A percentile compares a stretch with the other conserved stretches of the same genome.
Conservation (phyloP, 495 filamentous ascomycete species). For the Cetradonia linearis region DNA sequence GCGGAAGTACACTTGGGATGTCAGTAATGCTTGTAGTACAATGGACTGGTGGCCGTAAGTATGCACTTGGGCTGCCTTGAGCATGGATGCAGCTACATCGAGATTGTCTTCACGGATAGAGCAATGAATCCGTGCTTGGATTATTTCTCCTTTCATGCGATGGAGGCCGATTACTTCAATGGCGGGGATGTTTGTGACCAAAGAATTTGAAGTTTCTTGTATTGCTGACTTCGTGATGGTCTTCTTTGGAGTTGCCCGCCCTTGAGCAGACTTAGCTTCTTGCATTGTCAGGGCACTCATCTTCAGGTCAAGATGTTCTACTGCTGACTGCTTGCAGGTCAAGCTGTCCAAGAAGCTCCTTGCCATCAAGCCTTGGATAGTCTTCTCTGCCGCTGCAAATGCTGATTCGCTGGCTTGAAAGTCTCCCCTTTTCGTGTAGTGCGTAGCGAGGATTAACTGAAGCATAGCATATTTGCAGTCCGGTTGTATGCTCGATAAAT, state of each 20-base stretch:
- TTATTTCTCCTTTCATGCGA: slow-evolving; percentile 49
- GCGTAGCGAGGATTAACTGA: slow-evolving; percentile 12
- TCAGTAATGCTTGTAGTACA: slow-evolving; percentile 42
- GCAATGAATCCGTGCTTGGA: slow-evolving; percentile 53
- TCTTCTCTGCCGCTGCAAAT: slow-evolving; percentile 9
- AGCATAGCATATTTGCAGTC: slow-evolving; percentile 15
- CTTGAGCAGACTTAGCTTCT: slow-evolving; percentile 3
- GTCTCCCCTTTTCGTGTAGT: background rate
- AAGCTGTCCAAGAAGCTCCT: slow-evolving; percentile 8
- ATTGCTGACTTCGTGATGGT: slow-evolving; percentile 28
- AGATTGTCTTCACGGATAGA: slow-evolving; percentile 25
- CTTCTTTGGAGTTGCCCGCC: slow-evolving; percentile 13
- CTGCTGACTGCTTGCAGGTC: background rate
- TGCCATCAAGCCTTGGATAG: slow-evolving; percentile 4
- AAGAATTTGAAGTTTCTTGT: slow-evolving; percentile 24
- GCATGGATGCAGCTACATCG: slow-evolving; percentile 38
- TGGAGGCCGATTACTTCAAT: slow-evolving; percentile 48
- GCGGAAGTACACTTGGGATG: slow-evolving; percentile 47
- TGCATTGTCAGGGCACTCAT: slow-evolving; percentile 12
- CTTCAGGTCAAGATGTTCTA: slow-evolving; percentile 2
- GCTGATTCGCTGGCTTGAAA: slow-evolving; percentile 5
- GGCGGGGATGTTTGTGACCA: slow-evolving; percentile 25
- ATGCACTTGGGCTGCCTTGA: slow-evolving; percentile 39
- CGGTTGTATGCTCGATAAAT: background rate
- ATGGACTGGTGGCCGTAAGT: slow-evolving; percentile 34